A percentile compares a stretch with the other conserved stretches of the same genome.
Conservation (phyloP, 116 monocot genomes). For the Trichopus zeylanicus region DNA sequence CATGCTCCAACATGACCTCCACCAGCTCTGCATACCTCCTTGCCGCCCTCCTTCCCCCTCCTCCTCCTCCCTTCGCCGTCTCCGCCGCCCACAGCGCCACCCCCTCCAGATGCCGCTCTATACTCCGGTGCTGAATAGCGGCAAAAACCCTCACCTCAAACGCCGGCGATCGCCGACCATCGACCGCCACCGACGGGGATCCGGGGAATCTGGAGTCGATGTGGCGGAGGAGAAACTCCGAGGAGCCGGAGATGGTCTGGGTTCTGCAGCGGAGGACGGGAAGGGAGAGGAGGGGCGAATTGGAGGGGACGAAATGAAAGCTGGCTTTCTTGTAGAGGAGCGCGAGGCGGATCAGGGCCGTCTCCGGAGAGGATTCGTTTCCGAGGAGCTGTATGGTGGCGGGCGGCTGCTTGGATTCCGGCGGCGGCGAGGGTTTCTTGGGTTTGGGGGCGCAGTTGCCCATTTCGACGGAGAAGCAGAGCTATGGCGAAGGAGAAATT, state of each 20-base stretch:
- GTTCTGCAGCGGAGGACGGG: slow-evolving; percentile 29
- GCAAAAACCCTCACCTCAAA: slow-evolving; percentile 13
- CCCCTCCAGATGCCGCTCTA: slow-evolving; percentile 50
- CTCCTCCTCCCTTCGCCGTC: slow-evolving; percentile 12
- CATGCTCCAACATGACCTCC: slow-evolving; percentile 94
- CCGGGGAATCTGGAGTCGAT: slow-evolving; percentile 38
- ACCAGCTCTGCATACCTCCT: slow-evolving; percentile 44
- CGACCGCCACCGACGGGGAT: slow-evolving; percentile 15
- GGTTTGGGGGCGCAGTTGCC: slow-evolving; percentile 48
- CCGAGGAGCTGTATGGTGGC: slow-evolving; percentile 34
- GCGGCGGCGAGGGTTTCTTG: not conserved
- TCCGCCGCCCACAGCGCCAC: slow-evolving; percentile 41
- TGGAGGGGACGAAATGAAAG: slow-evolving; percentile 30
- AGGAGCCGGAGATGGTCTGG: slow-evolving; percentile 31
- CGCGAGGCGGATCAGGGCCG: slow-evolving; percentile 36
- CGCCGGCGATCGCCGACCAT: not conserved
- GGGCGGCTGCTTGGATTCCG: not conserved
- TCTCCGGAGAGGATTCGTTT: slow-evolving; percentile 26
- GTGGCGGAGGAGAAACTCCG: slow-evolving; percentile 34
- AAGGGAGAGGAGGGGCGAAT: slow-evolving; percentile 11
- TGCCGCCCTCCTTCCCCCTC: slow-evolving; percentile 29
- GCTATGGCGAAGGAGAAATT: not conserved
- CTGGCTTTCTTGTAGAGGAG: slow-evolving; percentile 46
- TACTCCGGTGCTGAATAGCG: slow-evolving; percentile 67
- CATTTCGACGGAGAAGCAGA: slow-evolving; percentile 9